Evolutionary conservation across 1,284 basidiomycete genomes (phyloP).

Genomic region (Austroboletus olivaceoglutinosus): DNA sequence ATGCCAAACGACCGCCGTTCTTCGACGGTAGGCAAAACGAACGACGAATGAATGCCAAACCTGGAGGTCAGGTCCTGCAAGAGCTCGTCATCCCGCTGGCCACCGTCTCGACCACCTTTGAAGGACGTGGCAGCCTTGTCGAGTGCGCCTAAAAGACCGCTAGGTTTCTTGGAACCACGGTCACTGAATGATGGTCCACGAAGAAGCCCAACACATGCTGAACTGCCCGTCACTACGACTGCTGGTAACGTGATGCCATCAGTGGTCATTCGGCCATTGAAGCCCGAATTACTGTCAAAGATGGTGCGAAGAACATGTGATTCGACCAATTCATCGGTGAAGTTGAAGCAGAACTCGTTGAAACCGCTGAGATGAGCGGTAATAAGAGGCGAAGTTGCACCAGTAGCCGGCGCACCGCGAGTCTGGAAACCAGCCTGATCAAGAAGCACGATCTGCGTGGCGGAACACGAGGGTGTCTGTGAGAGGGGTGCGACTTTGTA

Average conservation of each 20-base stretch:
- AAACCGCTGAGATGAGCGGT: slow-evolving; percentile 79
- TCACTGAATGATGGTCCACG: slow-evolving; percentile 71
- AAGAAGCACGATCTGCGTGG: slow-evolving; percentile 75
- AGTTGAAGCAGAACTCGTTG: slow-evolving; percentile 89
- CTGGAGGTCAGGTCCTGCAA: slow-evolving; percentile 71
- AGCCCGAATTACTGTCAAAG: slow-evolving; percentile 73
- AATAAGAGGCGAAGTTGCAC: slow-evolving; percentile 66
- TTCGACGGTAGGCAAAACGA: slow-evolving; percentile 47
- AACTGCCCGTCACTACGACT: slow-evolving; percentile 74
- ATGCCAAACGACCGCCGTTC: slow-evolving; percentile 70
- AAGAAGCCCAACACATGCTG: slow-evolving; percentile 79
- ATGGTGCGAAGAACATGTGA: slow-evolving; percentile 72
- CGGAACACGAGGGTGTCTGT: slow-evolving; percentile 42
- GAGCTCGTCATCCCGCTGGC: slow-evolving; percentile 72
- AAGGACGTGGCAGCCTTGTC: slow-evolving; percentile 70
- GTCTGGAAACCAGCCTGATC: slow-evolving; percentile 86
- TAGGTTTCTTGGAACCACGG: slow-evolving; percentile 67
- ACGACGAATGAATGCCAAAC: slow-evolving; percentile 76
- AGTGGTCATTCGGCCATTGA: slow-evolving; percentile 57
- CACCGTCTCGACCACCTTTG: slow-evolving; percentile 72
- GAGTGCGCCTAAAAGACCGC: slow-evolving; percentile 77
- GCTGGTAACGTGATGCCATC: slow-evolving; percentile 74
- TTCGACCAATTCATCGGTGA: slow-evolving; percentile 79
- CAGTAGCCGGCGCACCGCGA: slow-evolving; percentile 59
- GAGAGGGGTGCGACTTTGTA: slow-evolving; percentile 70